Conservation (phyloP, 768 basidiomycete species). For the Lactarius trivialis region DNA sequence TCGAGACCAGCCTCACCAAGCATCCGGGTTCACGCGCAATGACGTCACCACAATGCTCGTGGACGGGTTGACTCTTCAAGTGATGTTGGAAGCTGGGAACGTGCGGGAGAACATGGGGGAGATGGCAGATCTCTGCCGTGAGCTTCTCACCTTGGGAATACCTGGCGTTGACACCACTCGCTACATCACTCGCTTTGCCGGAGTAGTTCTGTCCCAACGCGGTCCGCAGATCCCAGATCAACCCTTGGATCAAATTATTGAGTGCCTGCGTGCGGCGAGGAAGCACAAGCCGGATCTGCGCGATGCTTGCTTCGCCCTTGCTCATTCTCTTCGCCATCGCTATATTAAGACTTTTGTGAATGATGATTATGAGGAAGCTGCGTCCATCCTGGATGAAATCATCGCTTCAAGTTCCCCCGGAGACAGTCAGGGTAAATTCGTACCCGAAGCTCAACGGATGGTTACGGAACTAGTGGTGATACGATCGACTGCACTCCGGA, state of each 20-base stretch:
- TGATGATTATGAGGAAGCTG: background rate
- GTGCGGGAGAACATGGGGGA: background rate
- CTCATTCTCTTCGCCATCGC: background rate
- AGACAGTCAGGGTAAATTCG: too few species aligned
- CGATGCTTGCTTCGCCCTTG: background rate
- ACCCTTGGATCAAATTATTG: background rate
- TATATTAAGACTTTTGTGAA: background rate
- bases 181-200: background rate
- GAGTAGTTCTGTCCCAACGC: accelerated
- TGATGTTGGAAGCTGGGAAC: background rate
- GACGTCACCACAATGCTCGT: background rate
- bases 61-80: background rate
- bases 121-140: background rate
- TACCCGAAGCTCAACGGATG: too few species aligned
- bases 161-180: background rate
- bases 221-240: background rate
- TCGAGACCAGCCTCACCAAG: background rate
- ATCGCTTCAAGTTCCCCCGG: background rate
- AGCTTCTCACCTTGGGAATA: background rate
- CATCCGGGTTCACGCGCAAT: background rate
- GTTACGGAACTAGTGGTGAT: too few species aligned
- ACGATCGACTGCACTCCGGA: too few species aligned
- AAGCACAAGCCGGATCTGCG: too few species aligned
- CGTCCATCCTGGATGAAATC: background rate
- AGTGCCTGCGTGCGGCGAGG: background rate